Evolutionary conservation across 305 asterid genomes (phyloP), one percentile per base, ranked within the genome.

Genomic region (Solanum hybrid): DNA sequence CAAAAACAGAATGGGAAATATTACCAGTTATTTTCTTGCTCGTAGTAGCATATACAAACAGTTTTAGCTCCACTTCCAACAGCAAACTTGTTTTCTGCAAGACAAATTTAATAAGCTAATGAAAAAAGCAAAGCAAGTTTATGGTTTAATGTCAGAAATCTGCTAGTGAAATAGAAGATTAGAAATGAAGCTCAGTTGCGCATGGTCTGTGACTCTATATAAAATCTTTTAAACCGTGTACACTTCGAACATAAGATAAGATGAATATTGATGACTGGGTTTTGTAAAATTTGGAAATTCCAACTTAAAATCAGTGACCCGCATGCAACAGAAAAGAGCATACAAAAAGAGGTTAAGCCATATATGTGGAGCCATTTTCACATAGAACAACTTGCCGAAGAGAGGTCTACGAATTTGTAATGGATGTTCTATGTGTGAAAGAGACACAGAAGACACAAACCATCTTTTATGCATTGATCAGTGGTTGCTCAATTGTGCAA

Each of bases 41-140:
- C 99, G 80, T 97, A 97, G 95, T 97, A 97, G 95, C 99, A 97
- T 92, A 97, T 90, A 90, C 99, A 97, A 90, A 97, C 99, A 93
- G 99, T 96, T 95, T 96, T 97, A 90, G 99, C 99, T 89, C 99
- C 99, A 93, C 99, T 97, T 94, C 99, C 99, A 90, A 97, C 99
- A 89, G 99, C 99, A 92, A 97, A 97, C 94, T 97, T 97, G 94
- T 97, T 97, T 91, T 96, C 99, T 97, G 95, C 86, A 92, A 89
- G 87, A 80, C 27, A 91, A 90, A 89, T 88, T 51, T n/a, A 78
- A 34, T 85, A 66, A 60, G 88, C 86, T 72, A 89, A 81, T 90
- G 66, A 90, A 78, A 92, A 72, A 82, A 88, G 78, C 81, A 69
- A 78, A 64, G 89, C 77, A 90, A 91, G 87, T 34, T 87, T 5